Conservation (phyloP, 2,329 filamentous ascomycete species). For the Cladosporium sp. region DNA sequence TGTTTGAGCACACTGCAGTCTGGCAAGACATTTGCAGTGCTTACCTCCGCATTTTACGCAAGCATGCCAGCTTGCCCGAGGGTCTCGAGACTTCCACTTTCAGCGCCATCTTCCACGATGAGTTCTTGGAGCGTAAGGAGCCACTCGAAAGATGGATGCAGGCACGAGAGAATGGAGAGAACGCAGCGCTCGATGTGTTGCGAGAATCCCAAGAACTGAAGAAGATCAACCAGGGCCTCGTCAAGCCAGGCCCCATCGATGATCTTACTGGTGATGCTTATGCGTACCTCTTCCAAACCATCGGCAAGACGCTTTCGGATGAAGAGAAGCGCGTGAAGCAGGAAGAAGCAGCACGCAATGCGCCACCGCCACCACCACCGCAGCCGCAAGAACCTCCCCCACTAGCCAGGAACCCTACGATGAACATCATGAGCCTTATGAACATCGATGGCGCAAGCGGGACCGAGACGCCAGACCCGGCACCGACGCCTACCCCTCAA, state of each 20-base stretch:
- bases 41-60: constrained; percentile 62
- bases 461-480: constrained; percentile 7
- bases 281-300: constrained; percentile 69
- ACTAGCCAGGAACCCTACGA: constrained; percentile 33
- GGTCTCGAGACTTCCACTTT: constrained; percentile 67
- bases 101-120: constrained; percentile 64
- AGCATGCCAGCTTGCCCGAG: constrained; percentile 58
- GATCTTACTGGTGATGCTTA: constrained; percentile 94
- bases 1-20: constrained; percentile 62
- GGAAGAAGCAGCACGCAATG: constrained; percentile 32
- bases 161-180: constrained; percentile 47
- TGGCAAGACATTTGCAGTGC: constrained; percentile 63
- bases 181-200: constrained; percentile 61
- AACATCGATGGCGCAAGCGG: constrained; percentile 37
- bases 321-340: constrained; percentile 36
- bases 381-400: constrained; percentile 25
- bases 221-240: constrained; percentile 80
- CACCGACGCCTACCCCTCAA: constrained; percentile 26
- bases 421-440: constrained; percentile 40
- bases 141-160: constrained; percentile 63
- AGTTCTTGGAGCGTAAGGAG: constrained; percentile 62
- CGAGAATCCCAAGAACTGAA: constrained; percentile 70
- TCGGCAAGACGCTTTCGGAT: constrained; percentile 62
- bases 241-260: constrained; percentile 83
- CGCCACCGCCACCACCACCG: constrained; percentile 26